Evolutionary conservation across 106 monocot species (phyloP), one percentile per base, ranked within the genome.

Genomic region (Dendrobium catenatum): DNA sequence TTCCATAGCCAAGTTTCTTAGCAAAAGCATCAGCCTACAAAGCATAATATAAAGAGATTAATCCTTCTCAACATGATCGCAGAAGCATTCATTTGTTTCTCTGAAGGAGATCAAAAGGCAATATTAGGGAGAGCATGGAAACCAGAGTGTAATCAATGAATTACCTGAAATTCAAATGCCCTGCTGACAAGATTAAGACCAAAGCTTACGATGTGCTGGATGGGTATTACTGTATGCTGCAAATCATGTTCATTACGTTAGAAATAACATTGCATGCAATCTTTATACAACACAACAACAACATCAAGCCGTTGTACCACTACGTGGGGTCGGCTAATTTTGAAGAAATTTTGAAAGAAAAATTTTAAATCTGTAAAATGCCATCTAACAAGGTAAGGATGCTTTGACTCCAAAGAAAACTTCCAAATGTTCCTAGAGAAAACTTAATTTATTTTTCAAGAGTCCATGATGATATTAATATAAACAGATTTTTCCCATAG

Each of bases 21-120:
- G 90, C 97, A 91, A 97, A 97, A 74, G 89, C 90, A 91, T 97
- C 97, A 83, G 97, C 97, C 97, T 97, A 82, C 18, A 86, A n/a
- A 74, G 41, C 74, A 74, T 20, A 44, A 70, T n/a, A 74, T 7
- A 44, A 42, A 74, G 43, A 44, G 43, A 44, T 74, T 5, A 44
- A 20, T 43, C 74, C 74, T 42, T 37, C 27, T 33, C 33, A 4
- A 16, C 72, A 72, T 5, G 15, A 72, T 16, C 8, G 33, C 27
- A 72, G 37, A 27, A 68, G 6, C 24, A 68, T 27, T 56, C 56
- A 56, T 56, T 3, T 15, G 15, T 56, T 22, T 61, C 22, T 61
- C 19, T n/a, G 0, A 61, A 61, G 3, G 51, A 10, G 51, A 9
- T 13, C 51, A 51, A 51, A 51, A 51, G 15, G 15, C 2, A 51